Evolutionary conservation across 2,329 filamentous ascomycete species (phyloP).

Genomic region (Penicillium rolfsii): DNA sequence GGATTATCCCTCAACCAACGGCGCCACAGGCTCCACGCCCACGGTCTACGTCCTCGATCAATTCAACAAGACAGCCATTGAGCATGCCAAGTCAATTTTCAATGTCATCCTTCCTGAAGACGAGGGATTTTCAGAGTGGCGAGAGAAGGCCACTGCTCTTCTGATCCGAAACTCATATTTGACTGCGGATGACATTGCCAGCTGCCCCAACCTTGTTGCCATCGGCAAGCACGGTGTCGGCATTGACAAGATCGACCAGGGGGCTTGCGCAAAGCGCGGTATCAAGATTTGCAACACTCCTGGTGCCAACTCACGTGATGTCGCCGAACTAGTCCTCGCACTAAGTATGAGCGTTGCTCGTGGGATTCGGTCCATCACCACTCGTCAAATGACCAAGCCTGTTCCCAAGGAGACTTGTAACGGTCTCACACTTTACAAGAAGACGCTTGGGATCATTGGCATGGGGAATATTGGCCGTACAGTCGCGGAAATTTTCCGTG

Average conservation of each 20-base stretch:
- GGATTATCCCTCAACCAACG: slow-evolving; percentile 3
- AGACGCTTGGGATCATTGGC: slow-evolving; percentile 44
- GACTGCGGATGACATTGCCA: slow-evolving; percentile 45
- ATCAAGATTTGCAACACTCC: slow-evolving; percentile 55
- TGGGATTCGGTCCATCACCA: slow-evolving; percentile 37
- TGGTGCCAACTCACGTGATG: slow-evolving; percentile 50
- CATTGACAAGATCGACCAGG: slow-evolving; percentile 51
- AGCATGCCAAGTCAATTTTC: slow-evolving; percentile 44
- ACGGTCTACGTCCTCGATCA: slow-evolving; percentile 48
- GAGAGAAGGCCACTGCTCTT: slow-evolving; percentile 46
- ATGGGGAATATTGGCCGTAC: slow-evolving; percentile 48
- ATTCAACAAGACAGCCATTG: slow-evolving; percentile 44
- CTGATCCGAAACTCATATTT: slow-evolving; percentile 45
- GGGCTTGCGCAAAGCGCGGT: slow-evolving; percentile 43
- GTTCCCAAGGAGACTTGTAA: slow-evolving; percentile 48
- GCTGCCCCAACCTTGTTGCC: slow-evolving; percentile 44
- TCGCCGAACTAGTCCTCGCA: slow-evolving; percentile 46
- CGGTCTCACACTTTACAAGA: slow-evolving; percentile 42
- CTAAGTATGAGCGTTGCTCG: slow-evolving; percentile 44
- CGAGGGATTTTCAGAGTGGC: slow-evolving; percentile 45
- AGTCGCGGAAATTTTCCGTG: slow-evolving; percentile 44
- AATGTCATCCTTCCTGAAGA: slow-evolving; percentile 44
- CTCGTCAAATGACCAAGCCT: slow-evolving; percentile 32
- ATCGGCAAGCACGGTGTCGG: slow-evolving; percentile 55
- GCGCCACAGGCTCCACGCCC: slow-evolving; percentile 31